phyloP scores from a whole-genome alignment of 192 early-diverging fungal genomes.

The Coemansia furcata region DNA sequence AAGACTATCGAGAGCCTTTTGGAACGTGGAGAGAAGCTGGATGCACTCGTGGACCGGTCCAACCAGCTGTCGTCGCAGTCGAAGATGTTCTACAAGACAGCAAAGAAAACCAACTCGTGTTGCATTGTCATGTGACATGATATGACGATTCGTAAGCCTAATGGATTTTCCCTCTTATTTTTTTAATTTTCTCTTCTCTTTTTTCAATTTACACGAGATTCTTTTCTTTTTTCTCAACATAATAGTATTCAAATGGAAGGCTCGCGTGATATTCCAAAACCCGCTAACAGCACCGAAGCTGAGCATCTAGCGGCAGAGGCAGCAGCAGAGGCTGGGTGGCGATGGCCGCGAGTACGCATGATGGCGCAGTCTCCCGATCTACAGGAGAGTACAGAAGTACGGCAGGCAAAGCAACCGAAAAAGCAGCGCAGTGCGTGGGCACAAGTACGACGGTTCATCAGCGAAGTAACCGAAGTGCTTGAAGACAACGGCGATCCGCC shows the following conservation, averaged over 20 bases:
- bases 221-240: not conserved
- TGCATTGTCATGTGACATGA: conserved; percentile 45
- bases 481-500: not conserved
- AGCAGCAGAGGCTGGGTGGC: conserved; percentile 45
- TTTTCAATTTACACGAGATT: conserved; percentile 1
- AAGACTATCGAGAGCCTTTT: conserved; percentile 92
- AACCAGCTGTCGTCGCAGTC: conserved; percentile 84
- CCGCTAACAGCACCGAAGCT: conserved; percentile 11
- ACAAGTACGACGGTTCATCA: conserved; percentile 24
- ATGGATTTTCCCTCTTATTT: not conserved
- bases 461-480: conserved; percentile 48
- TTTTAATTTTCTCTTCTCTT: conserved; percentile 4
- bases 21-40: conserved; percentile 86
- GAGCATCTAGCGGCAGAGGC: conserved; percentile 39
- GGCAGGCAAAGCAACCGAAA: not conserved
- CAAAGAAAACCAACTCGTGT: conserved; percentile 72
- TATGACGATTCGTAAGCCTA: not conserved
- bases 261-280: conserved; percentile 16
- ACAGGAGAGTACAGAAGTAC: not conserved
- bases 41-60: conserved; percentile 78
- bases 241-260: conserved; percentile 9
- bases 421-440: conserved; percentile 21
- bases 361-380: conserved; percentile 52
- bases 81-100: conserved; percentile 96
- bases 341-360: conserved; percentile 47